Conservation (phyloP, 768 basidiomycete species). For the Podaxis sp. region DNA sequence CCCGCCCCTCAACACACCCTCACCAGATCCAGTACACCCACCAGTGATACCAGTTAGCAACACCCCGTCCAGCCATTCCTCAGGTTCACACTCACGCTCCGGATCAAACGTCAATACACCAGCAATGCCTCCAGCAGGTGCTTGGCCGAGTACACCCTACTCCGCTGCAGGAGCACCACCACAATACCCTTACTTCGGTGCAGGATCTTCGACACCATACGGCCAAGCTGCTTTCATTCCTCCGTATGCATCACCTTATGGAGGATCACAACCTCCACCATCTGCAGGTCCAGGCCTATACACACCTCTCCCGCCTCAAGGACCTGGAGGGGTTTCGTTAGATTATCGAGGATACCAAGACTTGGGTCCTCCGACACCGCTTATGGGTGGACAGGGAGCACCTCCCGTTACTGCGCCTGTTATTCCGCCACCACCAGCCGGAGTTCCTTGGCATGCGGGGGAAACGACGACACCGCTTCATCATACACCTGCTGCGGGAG, state of each 20-base stretch:
- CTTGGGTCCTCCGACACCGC: neutral
- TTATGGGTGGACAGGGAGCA: neutral
- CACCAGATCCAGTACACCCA: slow-evolving; percentile 7
- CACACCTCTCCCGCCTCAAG: slow-evolving; percentile 6
- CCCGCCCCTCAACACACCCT: slow-evolving; percentile 16
- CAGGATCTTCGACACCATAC: neutral
- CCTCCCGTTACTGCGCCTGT: neutral
- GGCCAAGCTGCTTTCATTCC: slow-evolving; percentile 1
- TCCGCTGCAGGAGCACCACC: neutral
- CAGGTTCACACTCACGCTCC: slow-evolving; percentile 1
- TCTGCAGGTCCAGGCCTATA: neutral
- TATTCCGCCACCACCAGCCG: neutral
- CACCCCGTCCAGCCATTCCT: slow-evolving; percentile 1
- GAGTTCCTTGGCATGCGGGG: slow-evolving; percentile 5
- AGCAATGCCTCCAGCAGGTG: slow-evolving; percentile 1
- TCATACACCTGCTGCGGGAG: neutral
- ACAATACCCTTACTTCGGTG: neutral
- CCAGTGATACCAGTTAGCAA: slow-evolving; percentile 8
- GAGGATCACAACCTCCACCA: slow-evolving; percentile 1
- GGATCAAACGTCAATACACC: slow-evolving; percentile 1
- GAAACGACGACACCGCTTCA: slow-evolving; percentile 1
- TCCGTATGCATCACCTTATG: neutral
- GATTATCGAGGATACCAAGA: slow-evolving; percentile 14
- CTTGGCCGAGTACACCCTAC: neutral
- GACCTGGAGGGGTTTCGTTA: slow-evolving; percentile 3